Conservation (phyloP, 1,284 basidiomycete species). For the Calocybe gambosa region DNA sequence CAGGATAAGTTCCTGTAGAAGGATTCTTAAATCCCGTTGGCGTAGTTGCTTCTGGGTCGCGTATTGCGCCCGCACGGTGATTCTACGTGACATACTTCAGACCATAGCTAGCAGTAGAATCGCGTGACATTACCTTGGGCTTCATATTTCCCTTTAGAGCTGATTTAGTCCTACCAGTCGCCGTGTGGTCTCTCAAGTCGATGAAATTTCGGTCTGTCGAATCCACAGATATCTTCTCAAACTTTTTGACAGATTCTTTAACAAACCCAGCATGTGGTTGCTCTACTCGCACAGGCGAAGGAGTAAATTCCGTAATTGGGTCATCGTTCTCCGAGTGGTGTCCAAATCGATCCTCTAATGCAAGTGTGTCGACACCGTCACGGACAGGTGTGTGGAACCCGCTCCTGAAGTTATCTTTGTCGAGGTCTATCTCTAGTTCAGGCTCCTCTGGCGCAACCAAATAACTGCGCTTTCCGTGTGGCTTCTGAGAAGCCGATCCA, state of each 20-base stretch:
- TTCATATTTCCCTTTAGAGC: conserved; percentile 13
- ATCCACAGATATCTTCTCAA: no score
- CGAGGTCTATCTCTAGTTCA: not conserved
- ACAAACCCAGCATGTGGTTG: conserved; percentile 1
- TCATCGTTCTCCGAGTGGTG: conserved; percentile 5
- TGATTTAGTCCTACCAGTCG: no score
- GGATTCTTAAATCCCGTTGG: conserved; percentile 1
- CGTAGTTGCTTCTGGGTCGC: not conserved
- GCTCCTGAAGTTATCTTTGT: not conserved
- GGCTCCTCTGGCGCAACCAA: not conserved
- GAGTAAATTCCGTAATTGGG: conserved; percentile 8
- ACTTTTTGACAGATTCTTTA: not conserved
- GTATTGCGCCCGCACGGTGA: not conserved
- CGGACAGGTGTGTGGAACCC: not conserved
- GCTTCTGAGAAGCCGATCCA: not conserved
- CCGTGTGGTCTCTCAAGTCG: no score
- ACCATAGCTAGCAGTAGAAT: not conserved
- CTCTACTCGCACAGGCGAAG: not conserved
- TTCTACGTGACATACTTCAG: not conserved
- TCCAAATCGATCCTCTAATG: conserved; percentile 4
- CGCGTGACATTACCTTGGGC: conserved; percentile 8
- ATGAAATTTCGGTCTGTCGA: no score
- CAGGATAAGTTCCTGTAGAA: not conserved
- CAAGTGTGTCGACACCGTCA: conserved; percentile 15
- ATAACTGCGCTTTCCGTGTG: conserved; percentile 1